phyloP scores from a whole-genome alignment of 176 grass and related monocot genomes.

The Musa itinerans region DNA sequence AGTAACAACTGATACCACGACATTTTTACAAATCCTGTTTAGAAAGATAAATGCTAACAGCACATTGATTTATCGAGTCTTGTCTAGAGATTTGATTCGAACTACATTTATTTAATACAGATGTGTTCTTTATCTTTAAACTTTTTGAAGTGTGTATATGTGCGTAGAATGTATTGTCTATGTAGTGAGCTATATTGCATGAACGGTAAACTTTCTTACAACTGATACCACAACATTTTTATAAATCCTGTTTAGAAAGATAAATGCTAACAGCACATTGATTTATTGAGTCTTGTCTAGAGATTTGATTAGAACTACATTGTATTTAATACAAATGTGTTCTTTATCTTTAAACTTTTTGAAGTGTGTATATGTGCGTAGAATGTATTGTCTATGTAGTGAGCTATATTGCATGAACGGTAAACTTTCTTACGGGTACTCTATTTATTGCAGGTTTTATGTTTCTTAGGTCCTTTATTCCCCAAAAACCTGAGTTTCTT shows the following conservation, averaged over 20 bases:
- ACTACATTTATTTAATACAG: too few species aligned
- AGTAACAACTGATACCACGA: too few species aligned
- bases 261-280: not conserved
- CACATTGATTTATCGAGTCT: not conserved
- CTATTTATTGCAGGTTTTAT: conserved; percentile 52
- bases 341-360: too few species aligned
- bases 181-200: not conserved
- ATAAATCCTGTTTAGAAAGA: not conserved
- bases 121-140: too few species aligned
- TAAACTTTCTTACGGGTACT: not conserved
- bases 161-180: not conserved
- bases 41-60: not conserved
- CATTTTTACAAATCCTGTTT: not conserved
- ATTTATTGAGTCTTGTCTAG: not conserved
- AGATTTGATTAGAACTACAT: too few species aligned
- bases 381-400: not conserved
- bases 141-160: too few species aligned
- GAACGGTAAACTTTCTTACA: not conserved
- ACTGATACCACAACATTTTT: not conserved
- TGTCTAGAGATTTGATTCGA: too few species aligned
- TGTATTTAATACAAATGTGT: too few species aligned
- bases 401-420: not conserved
- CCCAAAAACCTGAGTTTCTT: conserved; percentile 84
- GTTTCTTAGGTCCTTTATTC: conserved; percentile 81
- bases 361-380: too few species aligned